Conservation (phyloP, 352 stramenopile genomes). For the Phytophthora lateralis region DNA sequence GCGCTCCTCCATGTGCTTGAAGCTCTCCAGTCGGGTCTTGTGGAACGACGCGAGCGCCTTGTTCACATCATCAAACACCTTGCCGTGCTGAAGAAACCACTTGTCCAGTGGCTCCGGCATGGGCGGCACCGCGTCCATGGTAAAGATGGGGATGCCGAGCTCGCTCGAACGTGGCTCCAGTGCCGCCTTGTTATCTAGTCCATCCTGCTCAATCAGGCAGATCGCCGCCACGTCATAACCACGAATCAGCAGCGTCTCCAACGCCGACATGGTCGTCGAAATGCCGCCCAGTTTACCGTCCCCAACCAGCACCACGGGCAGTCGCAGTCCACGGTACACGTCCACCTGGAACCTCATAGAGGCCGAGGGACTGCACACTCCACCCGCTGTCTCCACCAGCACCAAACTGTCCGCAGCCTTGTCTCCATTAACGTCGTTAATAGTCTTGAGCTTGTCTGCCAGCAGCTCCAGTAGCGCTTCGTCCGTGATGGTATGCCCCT, state of each 20-base stretch:
- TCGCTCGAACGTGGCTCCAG: conserved; percentile 65
- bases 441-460: conserved; percentile 49
- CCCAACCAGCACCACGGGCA: conserved; percentile 95
- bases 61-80: conserved; percentile 59
- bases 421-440: conserved; percentile 32
- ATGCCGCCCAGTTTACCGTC: conserved; percentile 97
- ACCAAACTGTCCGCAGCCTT: conserved; percentile 52
- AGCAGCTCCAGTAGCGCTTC: conserved; percentile 84
- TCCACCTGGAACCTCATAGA: conserved; percentile 93
- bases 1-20: conserved; percentile 62
- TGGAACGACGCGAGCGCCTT: conserved; percentile 62
- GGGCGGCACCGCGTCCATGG: conserved; percentile 70
- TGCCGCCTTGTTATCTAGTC: conserved; percentile 67
- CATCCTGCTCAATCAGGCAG: conserved; percentile 83
- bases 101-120: conserved; percentile 74
- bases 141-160: conserved; percentile 78
- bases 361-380: conserved; percentile 91
- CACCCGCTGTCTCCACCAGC: conserved; percentile 96
- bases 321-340: conserved; percentile 90
- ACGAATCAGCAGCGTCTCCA: conserved; percentile 93
- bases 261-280: conserved; percentile 92
- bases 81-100: conserved; percentile 65
- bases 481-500: conserved; percentile 90
- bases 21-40: conserved; percentile 47
- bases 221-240: conserved; percentile 91